Evolutionary conservation across 345 rosid genomes (phyloP), one percentile per base, ranked within the genome.

Genomic region (Schrenkiella parvula): DNA sequence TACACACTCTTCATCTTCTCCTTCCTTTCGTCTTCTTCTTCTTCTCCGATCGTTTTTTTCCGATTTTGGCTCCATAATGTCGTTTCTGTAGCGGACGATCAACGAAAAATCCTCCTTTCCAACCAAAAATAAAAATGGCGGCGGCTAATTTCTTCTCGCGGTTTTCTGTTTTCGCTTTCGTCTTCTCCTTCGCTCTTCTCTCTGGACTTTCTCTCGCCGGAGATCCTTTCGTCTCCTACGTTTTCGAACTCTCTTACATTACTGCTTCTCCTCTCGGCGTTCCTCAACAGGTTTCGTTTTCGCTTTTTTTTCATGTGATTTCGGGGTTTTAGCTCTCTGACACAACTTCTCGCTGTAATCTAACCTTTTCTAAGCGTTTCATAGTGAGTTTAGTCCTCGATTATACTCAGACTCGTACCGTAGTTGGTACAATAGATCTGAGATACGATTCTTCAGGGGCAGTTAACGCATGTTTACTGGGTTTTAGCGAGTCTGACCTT

Each of bases 211-310:
- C 84, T 73, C 63, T 84, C 29, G 91, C 90, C 1, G 91, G 68
- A 0, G 99, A 91, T 78, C 95, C 95, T 11, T 75, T 26, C 64
- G 81, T 81, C 44, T 75, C 68, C 22, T 89, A 69, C 67, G 85
- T 84, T 21, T 84, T 87, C 69, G 81, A 78, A 43, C 38, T 91
- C 55, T 78, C 96, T 37, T 93, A 91, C 79, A 80, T 79, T 51
- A 89, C 88, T 3, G 88, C 78, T 26, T 89, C 96, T 53, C 99
- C 97, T 70, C 84, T 93, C 6, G 96, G 95, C 59, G 85, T 84
- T 78, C 87, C 93, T 82, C 97, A 93, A 63, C 89, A 82, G 96
- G 99, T 91, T 56, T 22, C 47, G 14, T 18, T 71, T 46, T 19
- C 42, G 3, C 21, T 42, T 6, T 29, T 14, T 38, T 11, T n/a